phyloP scores from a whole-genome alignment of 2,329 filamentous ascomycete genomes.

The Ceratocystis colombiana region DNA sequence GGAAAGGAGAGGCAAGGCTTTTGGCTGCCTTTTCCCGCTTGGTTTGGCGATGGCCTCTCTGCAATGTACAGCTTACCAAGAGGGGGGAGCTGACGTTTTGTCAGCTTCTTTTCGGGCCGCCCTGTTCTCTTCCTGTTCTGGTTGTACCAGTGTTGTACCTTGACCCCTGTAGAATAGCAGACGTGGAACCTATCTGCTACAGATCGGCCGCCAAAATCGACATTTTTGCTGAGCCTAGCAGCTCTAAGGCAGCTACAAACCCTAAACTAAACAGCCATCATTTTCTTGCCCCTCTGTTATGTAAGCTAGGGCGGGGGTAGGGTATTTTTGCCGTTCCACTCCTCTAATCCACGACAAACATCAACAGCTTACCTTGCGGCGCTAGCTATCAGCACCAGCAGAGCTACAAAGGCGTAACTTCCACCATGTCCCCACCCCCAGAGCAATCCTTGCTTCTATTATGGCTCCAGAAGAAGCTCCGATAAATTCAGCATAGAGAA shows the following conservation, averaged over 20 bases:
- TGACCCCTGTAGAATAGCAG: neutral
- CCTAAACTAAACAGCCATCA: neutral
- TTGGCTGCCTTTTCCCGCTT: no score
- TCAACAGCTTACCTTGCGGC: no score
- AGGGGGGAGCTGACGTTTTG: no score
- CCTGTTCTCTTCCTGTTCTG: neutral
- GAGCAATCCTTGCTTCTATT: neutral
- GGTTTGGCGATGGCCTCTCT: no score
- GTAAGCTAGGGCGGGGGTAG: neutral
- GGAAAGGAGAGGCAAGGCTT: no score
- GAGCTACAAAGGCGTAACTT: slow-evolving; percentile 23
- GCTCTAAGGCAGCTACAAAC: neutral
- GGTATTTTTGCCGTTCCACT: no score
- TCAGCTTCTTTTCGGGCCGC: no score
- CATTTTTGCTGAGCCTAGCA: neutral
- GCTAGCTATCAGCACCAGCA: neutral
- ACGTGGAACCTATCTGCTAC: neutral
- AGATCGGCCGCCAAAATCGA: neutral
- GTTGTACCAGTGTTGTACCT: neutral
- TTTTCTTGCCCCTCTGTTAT: slow-evolving; percentile 1
- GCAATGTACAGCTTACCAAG: no score
- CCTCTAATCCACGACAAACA: no score
- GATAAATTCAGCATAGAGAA: no score
- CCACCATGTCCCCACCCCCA: neutral
- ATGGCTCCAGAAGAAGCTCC: no score